These are phyloP conservation scores for Elsinoe batatas DNA, from an alignment of 2,329 filamentous ascomycete genomes.

Conservation along the genomic window DNA sequence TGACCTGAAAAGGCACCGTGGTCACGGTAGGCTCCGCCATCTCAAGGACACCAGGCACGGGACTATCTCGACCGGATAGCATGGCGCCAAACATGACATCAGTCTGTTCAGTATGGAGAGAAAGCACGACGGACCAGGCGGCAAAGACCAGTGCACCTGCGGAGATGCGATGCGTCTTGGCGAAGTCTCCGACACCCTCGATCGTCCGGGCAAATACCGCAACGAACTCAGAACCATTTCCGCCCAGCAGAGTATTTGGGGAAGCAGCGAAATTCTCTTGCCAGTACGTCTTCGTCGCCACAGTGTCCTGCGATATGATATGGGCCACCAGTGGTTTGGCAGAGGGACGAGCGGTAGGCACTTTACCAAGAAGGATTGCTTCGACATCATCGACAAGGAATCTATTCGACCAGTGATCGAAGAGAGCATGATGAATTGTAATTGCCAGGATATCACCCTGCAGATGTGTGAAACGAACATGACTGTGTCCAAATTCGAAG, in stretches of 20 bases:
- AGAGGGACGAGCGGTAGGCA: not conserved
- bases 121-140: not conserved
- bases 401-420: not conserved
- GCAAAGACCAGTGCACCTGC: not conserved
- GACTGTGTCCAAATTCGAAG: not conserved
- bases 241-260: not conserved
- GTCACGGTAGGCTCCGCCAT: not conserved
- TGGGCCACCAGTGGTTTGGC: not conserved
- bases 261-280: not conserved
- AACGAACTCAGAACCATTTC: not conserved
- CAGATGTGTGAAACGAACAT: not conserved
- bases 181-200: not conserved
- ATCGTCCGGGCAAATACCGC: not conserved
- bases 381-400: not conserved
- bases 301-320: not conserved
- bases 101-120: not conserved
- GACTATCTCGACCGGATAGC: not conserved
- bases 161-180: not conserved
- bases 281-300: not conserved
- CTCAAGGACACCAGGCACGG: not conserved
- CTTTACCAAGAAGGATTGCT: not conserved
- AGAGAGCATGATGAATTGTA: not conserved
- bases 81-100: conserved; percentile 1
- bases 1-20: not conserved
- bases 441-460: not conserved